These are phyloP conservation scores for Potentilla sterilis DNA, from an alignment of 306 rosid species.

Conservation along the genomic window DNA sequence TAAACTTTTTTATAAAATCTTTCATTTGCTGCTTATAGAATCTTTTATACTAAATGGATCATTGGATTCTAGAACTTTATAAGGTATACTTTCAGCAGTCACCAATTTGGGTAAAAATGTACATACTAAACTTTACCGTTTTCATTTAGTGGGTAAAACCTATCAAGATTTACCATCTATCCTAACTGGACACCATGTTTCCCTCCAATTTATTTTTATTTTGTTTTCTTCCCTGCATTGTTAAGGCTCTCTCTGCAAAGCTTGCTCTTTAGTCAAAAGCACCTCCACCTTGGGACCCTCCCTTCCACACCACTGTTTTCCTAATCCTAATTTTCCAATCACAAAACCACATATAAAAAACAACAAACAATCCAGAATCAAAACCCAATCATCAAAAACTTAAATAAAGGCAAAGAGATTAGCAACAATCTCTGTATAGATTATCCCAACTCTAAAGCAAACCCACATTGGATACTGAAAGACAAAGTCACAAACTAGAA, in stretches of 20 bases:
- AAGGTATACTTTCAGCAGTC: too few species aligned
- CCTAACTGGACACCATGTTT: slow-evolving; percentile 33
- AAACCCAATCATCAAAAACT: slow-evolving; percentile 33
- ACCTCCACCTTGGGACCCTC: slow-evolving; percentile 54
- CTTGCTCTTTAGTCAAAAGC: slow-evolving; percentile 78
- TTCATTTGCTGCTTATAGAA: too few species aligned
- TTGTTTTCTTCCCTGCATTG: neutral
- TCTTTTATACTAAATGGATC: too few species aligned
- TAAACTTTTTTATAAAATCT: too few species aligned
- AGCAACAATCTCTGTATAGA: slow-evolving; percentile 26
- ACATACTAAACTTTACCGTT: too few species aligned
- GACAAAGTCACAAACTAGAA: slow-evolving; percentile 18
- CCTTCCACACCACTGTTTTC: slow-evolving; percentile 13
- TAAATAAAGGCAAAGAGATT: slow-evolving; percentile 18
- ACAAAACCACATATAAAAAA: slow-evolving; percentile 15
- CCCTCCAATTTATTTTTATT: slow-evolving; percentile 22
- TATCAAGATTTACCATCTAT: too few species aligned
- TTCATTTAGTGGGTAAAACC: too few species aligned
- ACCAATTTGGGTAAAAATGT: too few species aligned
- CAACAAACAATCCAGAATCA: slow-evolving; percentile 8
- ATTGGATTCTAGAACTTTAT: too few species aligned
- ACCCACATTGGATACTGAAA: slow-evolving; percentile 54
- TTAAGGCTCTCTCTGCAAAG: slow-evolving; percentile 33
- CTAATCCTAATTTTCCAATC: slow-evolving; percentile 40
- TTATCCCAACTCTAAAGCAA: slow-evolving; percentile 75